Evolutionary conservation across 116 monocot genomes (phyloP).

Genomic region (Papilionanthe hybrid): DNA sequence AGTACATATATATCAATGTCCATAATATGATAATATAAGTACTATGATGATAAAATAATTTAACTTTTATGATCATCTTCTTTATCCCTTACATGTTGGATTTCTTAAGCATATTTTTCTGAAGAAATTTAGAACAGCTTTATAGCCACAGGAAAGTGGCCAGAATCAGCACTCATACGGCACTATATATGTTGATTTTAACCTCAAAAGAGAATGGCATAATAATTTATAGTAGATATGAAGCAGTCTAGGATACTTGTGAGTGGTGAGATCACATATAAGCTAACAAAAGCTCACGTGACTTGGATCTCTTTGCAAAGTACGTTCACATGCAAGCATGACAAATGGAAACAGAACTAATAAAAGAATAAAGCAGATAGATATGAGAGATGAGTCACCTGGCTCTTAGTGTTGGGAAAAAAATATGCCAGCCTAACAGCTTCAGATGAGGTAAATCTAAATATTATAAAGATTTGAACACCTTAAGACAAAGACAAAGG

Average conservation of each 20-base stretch:
- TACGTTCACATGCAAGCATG: conserved; percentile 9
- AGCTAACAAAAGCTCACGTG: conserved; percentile 8
- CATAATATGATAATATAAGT: no score
- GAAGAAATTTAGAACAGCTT: not conserved
- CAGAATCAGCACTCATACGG: not conserved
- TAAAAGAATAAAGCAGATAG: conserved; percentile 2
- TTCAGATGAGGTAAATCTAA: not conserved
- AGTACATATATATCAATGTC: no score
- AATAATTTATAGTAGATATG: not conserved
- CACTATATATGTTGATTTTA: not conserved
- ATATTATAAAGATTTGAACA: not conserved
- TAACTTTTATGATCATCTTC: no score
- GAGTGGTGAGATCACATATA: not conserved
- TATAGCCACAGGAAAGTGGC: not conserved
- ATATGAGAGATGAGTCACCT: not conserved
- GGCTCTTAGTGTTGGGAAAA: not conserved
- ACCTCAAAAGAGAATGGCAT: not conserved
- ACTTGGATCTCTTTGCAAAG: conserved; percentile 5
- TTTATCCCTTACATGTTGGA: no score
- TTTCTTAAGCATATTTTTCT: no score
- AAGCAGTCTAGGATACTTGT: not conserved
- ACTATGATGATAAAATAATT: no score
- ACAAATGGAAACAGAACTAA: conserved; percentile 10
- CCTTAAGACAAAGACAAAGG: not conserved
- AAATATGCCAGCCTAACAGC: not conserved